phyloP scores from a whole-genome alignment of 202 grass and related monocot genomes.

The Carex arenaria region DNA sequence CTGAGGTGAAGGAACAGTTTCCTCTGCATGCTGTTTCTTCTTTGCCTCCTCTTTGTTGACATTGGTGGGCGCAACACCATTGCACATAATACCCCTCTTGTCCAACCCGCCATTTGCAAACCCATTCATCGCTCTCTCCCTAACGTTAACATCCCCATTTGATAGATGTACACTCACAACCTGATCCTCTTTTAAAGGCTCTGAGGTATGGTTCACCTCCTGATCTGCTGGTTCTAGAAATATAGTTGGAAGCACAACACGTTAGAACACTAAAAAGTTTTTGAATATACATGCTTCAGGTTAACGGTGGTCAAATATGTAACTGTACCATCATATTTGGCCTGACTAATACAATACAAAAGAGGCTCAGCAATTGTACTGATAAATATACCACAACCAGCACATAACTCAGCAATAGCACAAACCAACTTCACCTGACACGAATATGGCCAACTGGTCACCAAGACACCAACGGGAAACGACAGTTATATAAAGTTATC shows the following conservation, averaged over 20 bases:
- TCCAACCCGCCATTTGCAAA: slow-evolving; percentile 28
- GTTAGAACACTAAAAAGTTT: not conserved
- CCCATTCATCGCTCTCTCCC: slow-evolving; percentile 13
- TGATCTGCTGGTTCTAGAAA: slow-evolving; percentile 35
- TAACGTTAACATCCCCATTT: slow-evolving; percentile 11
- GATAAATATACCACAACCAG: not conserved
- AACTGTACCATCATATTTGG: not conserved
- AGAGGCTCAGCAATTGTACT: not conserved
- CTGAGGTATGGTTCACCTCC: slow-evolving; percentile 20
- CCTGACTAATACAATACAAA: not conserved
- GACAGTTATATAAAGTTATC: not conserved
- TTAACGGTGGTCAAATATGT: not conserved
- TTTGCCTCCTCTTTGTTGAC: slow-evolving; percentile 37
- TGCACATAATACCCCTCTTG: slow-evolving; percentile 37
- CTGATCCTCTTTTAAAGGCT: slow-evolving; percentile 23
- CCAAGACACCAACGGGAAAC: not conserved
- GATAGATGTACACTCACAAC: not conserved
- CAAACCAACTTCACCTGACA: not conserved
- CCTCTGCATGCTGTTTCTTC: slow-evolving; percentile 24
- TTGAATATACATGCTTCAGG: not conserved
- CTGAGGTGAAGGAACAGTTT: slow-evolving; percentile 28
- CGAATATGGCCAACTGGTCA: not conserved
- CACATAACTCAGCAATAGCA: not conserved
- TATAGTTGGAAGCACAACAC: not conserved
- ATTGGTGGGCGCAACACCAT: slow-evolving; percentile 21